Conservation (phyloP, 495 filamentous ascomycete genomes). For the Cladorrhinum samala region DNA sequence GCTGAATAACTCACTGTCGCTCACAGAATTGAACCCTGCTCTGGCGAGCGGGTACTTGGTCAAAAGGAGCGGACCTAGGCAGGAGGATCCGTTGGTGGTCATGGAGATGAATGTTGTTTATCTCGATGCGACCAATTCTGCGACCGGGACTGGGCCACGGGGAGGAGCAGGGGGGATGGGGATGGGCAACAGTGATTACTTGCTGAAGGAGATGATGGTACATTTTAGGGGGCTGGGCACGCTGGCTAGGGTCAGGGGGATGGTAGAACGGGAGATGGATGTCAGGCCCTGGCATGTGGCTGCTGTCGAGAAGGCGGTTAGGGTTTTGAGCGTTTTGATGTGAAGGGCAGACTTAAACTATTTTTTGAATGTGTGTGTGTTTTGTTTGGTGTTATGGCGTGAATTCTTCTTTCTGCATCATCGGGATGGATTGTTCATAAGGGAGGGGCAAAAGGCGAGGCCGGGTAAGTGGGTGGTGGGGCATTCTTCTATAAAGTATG, state of each 20-base stretch:
- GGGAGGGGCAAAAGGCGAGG: no score
- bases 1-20: constrained; percentile 59
- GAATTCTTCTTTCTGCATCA: no score
- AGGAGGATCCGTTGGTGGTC: constrained; percentile 55
- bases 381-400: background rate
- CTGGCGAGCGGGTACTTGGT: constrained; percentile 70
- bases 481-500: no score
- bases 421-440: no score
- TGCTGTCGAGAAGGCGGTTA: constrained; percentile 62
- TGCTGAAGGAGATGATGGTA: constrained; percentile 65
- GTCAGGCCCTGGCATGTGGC: constrained; percentile 82
- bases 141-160: no score
- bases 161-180: no score
- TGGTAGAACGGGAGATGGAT: constrained; percentile 54
- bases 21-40: constrained; percentile 57
- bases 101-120: constrained; percentile 65
- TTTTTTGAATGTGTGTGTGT: no score
- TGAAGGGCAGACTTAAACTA: no score
- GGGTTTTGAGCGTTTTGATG: constrained; percentile 52
- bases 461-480: background rate
- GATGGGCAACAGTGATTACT: constrained; percentile 46
- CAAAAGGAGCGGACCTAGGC: constrained; percentile 59
- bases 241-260: constrained; percentile 63
- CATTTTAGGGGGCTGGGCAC: constrained; percentile 71
- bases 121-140: constrained; percentile 33